Base-by-base conservation (phyloP, 1,139 yeast genomes). In the Candida pseudoviswanathii region DNA sequence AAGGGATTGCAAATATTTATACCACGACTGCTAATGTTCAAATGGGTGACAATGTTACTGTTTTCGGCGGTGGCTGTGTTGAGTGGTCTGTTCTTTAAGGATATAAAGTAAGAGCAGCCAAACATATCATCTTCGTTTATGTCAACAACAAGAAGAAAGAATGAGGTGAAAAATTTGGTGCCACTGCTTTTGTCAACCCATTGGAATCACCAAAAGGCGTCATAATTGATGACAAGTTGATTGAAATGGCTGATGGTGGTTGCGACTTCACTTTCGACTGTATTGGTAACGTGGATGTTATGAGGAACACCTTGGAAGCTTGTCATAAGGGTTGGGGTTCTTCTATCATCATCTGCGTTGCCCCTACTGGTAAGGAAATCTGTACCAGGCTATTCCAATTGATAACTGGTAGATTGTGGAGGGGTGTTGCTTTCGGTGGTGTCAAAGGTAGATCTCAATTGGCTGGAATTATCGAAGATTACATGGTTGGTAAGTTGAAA, bases 311-410 rank as follows among this genome's bases (percentile, higher is more conserved):
- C 22, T 80, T 94, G 59, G 98, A 94, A 77, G 90, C 97, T 34
- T 90, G 97, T 70, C 98, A 94, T 78, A 92, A 92, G 76, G 99
- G 99, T 57, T 95, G 99, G 98, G 99, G 99, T 71, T 84, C 86
- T 63, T 90, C 97, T 27, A 80, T 94, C 61, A 78, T 94, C 63
- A 94, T 94, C 67, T 99, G 99, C 67, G 99, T 95, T 60, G 99
- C 99, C 43, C 96, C 97, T 59, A 96, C 98, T 45, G 99, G 99
- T 60, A 81, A 91, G 72, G 98, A 94, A 73, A 92, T 95, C 58
- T 75, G 96, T 48, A 94, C 98, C 48, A 85, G 98, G 73, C 99
- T 99, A 54, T 94, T 94, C 90, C 98, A 94, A 78, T 83, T 94
- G 70, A 98, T 95, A 58, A 94, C 99, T 43, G 99, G 99, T 62